Evolutionary conservation across 1,284 basidiomycete species (phyloP), one percentile per base, ranked within the genome.

Genomic region (Anthracocystis setariae): DNA sequence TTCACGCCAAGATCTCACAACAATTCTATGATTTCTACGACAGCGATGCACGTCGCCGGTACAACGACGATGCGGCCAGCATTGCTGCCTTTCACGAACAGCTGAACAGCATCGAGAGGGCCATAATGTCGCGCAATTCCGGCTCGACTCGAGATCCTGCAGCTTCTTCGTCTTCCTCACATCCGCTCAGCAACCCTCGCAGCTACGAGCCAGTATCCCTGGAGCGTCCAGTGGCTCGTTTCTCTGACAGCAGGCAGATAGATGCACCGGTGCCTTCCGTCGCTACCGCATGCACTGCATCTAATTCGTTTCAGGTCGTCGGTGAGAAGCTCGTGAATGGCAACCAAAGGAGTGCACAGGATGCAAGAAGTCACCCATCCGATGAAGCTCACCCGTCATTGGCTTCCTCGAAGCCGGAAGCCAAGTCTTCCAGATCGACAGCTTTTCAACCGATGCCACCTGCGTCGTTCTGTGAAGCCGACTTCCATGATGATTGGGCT

Each of bases 231-330:
- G 32, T 46, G 12, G 23, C 33, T 13, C 45, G 27, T 35, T 17
- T 44, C 3, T 17, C 33, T 4, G 47, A 37, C n/a, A 25, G 29
- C 1, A 20, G 38, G 18, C 49, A 37, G 7, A 5, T 12, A 2
- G 46, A 23, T 23, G 15, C 32, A 0, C 17, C 21, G 12, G 17
- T 35, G 15, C 3, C 39, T 2, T 24, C 45, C 7, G 25, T 33
- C 3, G 8, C 45, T 5, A 27, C 49, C 8, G 15, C 45, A 10
- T 46, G 60, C 5, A 42, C 52, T 12, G 25, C 38, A 1, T 70
- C 61, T 5, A 60, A 23, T 45, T 70, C 67, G 0, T 70, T 60
- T n/a, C 61, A 70, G 44, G 48, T 65, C 21, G 47, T 65, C 1
- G 67, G 67, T 32, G 61, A 61, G 37, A 64, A 49, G 15, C 51